Base-by-base conservation (phyloP, 257 asterid species). In the Salvia miltiorrhiza region DNA sequence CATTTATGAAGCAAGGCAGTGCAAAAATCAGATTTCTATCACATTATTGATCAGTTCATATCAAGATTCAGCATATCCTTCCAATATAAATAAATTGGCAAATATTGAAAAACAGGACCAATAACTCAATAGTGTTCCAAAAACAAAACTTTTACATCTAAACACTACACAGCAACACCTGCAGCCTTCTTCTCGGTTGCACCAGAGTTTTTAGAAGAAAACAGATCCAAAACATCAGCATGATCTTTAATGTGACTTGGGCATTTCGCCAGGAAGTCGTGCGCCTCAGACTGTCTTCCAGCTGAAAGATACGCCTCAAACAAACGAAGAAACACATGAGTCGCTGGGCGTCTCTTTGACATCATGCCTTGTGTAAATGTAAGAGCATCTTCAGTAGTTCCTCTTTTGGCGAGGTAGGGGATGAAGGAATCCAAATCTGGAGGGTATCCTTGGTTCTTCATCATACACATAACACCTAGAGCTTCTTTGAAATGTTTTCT, bases 181-280 rank as follows among this genome's bases (percentile, higher is more conserved):
- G 61, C 52, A 44, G 74, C 63, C 45, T 72, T 40, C 24, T 78
- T 55, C 52, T 71, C 26, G 32, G 79, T 55, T 59, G 19, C 61
- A 47, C 73, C 70, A 53, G 80, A 68, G 73, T 73, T 75, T 79
- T 40, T 60, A 68, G 86, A 78, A 64, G 59, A 79, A 32, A 88
- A 84, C 59, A 86, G 83, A 80, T 81, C 79, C 84, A 90, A 65
- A 70, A 93, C 87, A 78, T 83, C 96, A 9, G 92, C 90, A 76
- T 84, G 82, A 63, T 85, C 83, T 45, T 78, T 83, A 54, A 93
- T 74, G 82, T 74, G 50, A 30, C 74, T 67, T 0, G 97, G 96
- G 79, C 97, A 85, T 73, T 50, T 80, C 0, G 91, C 74, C 54
- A 88, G 92, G 50, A 93, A 78, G 70, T 88, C 95, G 74, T 85